A percentile compares a stretch with the other conserved stretches of the same genome.
Evolutionary conservation across 257 asterid species (phyloP).

Genomic region (Eustoma russellianum): DNA sequence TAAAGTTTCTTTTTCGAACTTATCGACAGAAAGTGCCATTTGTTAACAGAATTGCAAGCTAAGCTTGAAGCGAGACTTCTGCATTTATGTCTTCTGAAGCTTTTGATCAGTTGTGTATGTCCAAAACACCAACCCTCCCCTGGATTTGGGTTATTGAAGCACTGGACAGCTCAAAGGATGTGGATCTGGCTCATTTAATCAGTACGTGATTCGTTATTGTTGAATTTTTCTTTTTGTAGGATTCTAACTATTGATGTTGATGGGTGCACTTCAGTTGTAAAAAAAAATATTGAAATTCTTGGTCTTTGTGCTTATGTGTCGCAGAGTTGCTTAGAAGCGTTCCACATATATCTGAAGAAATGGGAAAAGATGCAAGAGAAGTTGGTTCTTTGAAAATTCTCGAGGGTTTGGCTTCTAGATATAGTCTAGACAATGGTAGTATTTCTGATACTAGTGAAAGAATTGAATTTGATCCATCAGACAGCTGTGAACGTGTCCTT

Average conservation of each 20-base stretch:
- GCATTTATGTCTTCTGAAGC: conserved; percentile 21
- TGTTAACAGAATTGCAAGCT: no score
- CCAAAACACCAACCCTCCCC: conserved; percentile 31
- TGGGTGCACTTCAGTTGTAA: conserved; percentile 3
- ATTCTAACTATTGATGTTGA: conserved; percentile 3
- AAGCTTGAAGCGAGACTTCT: no score
- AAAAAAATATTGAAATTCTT: conserved; percentile 5
- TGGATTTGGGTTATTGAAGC: conserved; percentile 56
- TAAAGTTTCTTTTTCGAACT: no score
- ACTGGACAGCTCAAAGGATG: conserved; percentile 33
- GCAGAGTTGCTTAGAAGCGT: conserved; percentile 41
- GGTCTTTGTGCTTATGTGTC: conserved; percentile 8
- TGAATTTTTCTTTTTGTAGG: not conserved
- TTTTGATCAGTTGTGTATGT: conserved; percentile 27
- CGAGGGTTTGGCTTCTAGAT: conserved; percentile 25
- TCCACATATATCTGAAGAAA: conserved; percentile 32
- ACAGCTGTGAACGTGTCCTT: conserved; percentile 39
- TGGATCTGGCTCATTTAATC: conserved; percentile 36
- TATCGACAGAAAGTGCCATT: no score
- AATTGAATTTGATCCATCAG: conserved; percentile 33
- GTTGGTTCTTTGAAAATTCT: conserved; percentile 39
- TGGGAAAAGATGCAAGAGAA: conserved; percentile 45
- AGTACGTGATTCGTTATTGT: conserved; percentile 21
- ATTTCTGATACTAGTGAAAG: conserved; percentile 17
- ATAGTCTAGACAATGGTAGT: conserved; percentile 9